Evolutionary conservation across 495 filamentous ascomycete species (phyloP).

Genomic region (Tuber melanosporum): DNA sequence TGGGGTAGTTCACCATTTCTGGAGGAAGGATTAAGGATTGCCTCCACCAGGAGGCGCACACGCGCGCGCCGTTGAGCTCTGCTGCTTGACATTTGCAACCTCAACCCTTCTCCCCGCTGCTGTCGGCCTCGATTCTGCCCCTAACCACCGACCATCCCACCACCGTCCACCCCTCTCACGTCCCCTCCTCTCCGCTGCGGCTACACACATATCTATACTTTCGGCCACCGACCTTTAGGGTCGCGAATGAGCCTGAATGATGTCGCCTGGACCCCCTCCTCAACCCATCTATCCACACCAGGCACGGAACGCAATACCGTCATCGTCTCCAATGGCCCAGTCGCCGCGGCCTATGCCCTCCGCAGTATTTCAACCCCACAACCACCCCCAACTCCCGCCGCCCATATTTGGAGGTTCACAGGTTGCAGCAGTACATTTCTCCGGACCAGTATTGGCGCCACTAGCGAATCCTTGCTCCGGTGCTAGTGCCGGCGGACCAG

Average conservation of each 20-base stretch:
- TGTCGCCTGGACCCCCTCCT: constrained; percentile 43
- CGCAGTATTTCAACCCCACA: constrained; percentile 17
- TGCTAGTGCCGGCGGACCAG: constrained; percentile 29
- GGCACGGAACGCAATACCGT: constrained; percentile 32
- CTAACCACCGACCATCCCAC: constrained; percentile 11
- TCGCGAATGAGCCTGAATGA: constrained; percentile 42
- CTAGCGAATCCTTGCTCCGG: constrained; percentile 24
- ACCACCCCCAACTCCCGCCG: constrained; percentile 33
- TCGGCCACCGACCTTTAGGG: constrained; percentile 33
- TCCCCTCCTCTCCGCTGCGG: constrained; percentile 10
- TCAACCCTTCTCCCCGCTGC: constrained; percentile 21
- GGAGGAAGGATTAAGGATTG: constrained; percentile 27
- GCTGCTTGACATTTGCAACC: constrained; percentile 28
- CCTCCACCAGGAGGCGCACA: constrained; percentile 34
- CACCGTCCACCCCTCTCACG: not conserved
- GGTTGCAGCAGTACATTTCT: constrained; percentile 28
- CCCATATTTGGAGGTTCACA: constrained; percentile 32
- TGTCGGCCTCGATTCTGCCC: constrained; percentile 17
- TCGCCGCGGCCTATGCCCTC: constrained; percentile 35
- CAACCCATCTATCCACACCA: constrained; percentile 35
- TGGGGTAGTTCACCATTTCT: constrained; percentile 15
- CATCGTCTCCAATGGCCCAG: constrained; percentile 38
- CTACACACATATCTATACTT: constrained; percentile 25
- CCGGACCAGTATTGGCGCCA: constrained; percentile 37
- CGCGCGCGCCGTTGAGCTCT: constrained; percentile 34